Conservation (phyloP, 1,284 basidiomycete species). For the Wallemia hederae region DNA sequence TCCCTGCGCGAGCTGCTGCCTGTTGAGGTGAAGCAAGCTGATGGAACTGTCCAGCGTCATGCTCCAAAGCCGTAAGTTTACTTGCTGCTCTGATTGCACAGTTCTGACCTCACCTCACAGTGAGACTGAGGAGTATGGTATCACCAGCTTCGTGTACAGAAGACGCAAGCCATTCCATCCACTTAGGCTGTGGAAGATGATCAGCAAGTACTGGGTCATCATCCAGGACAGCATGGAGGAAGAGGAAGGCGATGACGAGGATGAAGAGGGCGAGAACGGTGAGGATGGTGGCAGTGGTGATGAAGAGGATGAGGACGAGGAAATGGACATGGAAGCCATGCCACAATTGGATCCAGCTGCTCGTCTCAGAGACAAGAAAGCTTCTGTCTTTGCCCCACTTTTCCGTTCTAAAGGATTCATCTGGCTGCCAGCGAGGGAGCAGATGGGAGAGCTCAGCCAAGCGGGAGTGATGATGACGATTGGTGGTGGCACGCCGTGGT, state of each 20-base stretch:
- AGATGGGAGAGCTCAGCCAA: neutral
- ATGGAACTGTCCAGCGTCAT: neutral
- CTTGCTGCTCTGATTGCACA: constrained; percentile 1
- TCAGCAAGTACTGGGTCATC: constrained; percentile 18
- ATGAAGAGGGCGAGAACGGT: constrained; percentile 4
- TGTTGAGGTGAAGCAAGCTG: neutral
- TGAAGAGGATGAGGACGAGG: constrained; percentile 9
- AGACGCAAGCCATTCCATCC: constrained; percentile 20
- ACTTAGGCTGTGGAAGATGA: constrained; percentile 18
- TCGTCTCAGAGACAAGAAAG: constrained; percentile 16
- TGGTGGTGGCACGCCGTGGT: constrained; percentile 18
- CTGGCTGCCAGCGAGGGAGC: constrained; percentile 15
- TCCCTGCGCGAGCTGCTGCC: constrained; percentile 14
- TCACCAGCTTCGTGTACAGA: constrained; percentile 16
- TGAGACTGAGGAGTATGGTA: constrained; percentile 13
- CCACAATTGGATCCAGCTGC: constrained; percentile 19
- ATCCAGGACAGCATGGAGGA: constrained; percentile 11
- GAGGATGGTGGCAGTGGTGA: constrained; percentile 2
- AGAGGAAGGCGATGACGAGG: constrained; percentile 6
- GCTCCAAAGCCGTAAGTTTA: constrained; percentile 18
- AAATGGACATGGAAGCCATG: constrained; percentile 11
- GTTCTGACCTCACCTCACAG: neutral
- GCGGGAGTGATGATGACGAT: constrained; percentile 17
- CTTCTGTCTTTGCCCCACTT: constrained; percentile 15
- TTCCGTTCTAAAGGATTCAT: constrained; percentile 20